Evolutionary conservation across 805 yeast genomes (phyloP).

Genomic region (Nakazawaea wickerhamii): DNA sequence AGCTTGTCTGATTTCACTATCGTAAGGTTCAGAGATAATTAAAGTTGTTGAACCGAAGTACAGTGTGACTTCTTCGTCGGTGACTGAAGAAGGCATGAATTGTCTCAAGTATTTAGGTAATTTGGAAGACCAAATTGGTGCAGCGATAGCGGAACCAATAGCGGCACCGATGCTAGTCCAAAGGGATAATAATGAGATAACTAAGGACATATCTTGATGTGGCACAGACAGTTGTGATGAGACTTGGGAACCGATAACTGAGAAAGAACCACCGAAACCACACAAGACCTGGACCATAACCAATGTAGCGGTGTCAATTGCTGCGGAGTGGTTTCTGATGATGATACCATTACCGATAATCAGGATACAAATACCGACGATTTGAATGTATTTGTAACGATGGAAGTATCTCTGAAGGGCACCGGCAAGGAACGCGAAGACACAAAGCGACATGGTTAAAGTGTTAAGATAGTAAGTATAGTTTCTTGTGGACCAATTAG

Average conservation of each 20-base stretch:
- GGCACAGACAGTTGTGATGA: slow-evolving; percentile 37
- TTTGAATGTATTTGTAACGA: slow-evolving; percentile 32
- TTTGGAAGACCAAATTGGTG: slow-evolving; percentile 29
- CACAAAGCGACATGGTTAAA: slow-evolving; percentile 30
- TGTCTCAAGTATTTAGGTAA: slow-evolving; percentile 26
- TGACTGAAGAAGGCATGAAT: slow-evolving; percentile 22
- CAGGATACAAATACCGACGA: slow-evolving; percentile 28
- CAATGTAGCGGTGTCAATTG: slow-evolving; percentile 26
- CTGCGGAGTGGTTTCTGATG: slow-evolving; percentile 19
- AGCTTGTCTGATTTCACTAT: slow-evolving; percentile 25
- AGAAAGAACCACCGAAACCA: slow-evolving; percentile 32
- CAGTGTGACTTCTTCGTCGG: slow-evolving; percentile 16
- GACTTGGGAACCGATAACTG: slow-evolving; percentile 30
- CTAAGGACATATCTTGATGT: slow-evolving; percentile 31
- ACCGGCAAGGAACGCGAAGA: slow-evolving; percentile 34
- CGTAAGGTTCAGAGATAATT: slow-evolving; percentile 23
- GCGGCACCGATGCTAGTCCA: slow-evolving; percentile 30
- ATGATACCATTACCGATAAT: slow-evolving; percentile 28
- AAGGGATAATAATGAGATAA: slow-evolving; percentile 29
- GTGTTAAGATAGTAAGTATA: slow-evolving; percentile 36
- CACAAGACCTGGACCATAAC: slow-evolving; percentile 25
- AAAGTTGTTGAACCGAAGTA: slow-evolving; percentile 22
- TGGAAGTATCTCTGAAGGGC: slow-evolving; percentile 27
- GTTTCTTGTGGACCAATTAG: slow-evolving; percentile 25
- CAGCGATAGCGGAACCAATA: slow-evolving; percentile 32